Conservation (phyloP, 2,329 filamentous ascomycete genomes). For the Apiospora arundinis region DNA sequence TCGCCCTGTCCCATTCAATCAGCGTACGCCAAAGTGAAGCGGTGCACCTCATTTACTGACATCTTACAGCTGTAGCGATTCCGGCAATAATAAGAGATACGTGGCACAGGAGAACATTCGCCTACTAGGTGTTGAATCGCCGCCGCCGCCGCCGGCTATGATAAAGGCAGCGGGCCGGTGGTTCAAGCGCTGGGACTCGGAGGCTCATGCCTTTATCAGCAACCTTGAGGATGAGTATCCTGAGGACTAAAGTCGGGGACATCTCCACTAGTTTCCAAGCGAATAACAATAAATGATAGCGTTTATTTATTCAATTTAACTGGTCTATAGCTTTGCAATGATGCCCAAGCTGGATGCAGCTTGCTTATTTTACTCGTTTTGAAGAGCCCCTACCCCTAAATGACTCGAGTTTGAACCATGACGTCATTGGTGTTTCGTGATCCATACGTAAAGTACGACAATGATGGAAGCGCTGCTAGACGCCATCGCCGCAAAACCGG, state of each 20-base stretch:
- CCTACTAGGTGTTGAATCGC: conserved; percentile 43
- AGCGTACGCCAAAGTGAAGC: too few relatives aligned
- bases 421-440: neutral
- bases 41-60: neutral
- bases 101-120: conserved; percentile 73
- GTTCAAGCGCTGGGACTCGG: conserved; percentile 68
- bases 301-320: too few relatives aligned
- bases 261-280: too few relatives aligned
- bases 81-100: conserved; percentile 65
- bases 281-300: too few relatives aligned
- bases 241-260: conserved; percentile 67
- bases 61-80: conserved; percentile 46
- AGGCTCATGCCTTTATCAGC: conserved; percentile 61
- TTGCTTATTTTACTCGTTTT: too few relatives aligned
- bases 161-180: conserved; percentile 63
- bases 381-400: neutral
- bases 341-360: too few relatives aligned
- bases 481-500: too few relatives aligned
- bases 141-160: conserved; percentile 53
- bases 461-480: neutral
- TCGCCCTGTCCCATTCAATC: too few relatives aligned
- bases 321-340: too few relatives aligned
- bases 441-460: neutral
- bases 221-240: conserved; percentile 72
- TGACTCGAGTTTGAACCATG: neutral